phyloP scores from a whole-genome alignment of 805 yeast species.

The Millerozyma miso region DNA sequence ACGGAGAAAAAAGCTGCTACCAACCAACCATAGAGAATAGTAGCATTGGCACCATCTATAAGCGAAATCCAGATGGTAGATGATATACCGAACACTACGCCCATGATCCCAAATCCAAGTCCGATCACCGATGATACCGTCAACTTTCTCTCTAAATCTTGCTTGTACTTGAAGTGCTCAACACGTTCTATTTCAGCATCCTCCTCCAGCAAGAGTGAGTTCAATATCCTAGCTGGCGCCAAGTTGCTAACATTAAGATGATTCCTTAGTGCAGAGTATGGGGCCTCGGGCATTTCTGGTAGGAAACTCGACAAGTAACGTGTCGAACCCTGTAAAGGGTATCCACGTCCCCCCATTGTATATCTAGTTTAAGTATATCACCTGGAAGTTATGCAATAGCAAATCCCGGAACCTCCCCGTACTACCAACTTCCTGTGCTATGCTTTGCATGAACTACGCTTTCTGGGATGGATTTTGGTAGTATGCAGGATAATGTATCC shows the following conservation, averaged over 20 bases:
- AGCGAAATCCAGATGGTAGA: conserved; percentile 69
- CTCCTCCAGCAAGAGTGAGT: conserved; percentile 13
- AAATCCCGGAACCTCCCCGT: not conserved
- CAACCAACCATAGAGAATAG: conserved; percentile 73
- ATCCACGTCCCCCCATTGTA: not conserved
- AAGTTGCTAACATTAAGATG: conserved; percentile 1
- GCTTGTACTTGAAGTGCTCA: conserved; percentile 72
- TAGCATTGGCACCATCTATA: conserved; percentile 72
- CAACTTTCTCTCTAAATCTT: conserved; percentile 62
- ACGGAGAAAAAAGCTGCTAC: conserved; percentile 60
- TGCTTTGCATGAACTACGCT: not conserved
- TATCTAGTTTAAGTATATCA: not conserved
- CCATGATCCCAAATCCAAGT: conserved; percentile 75
- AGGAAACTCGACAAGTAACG: not conserved
- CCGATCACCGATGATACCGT: conserved; percentile 72
- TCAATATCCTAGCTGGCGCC: conserved; percentile 11
- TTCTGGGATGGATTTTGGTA: not conserved
- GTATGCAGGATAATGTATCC: not conserved
- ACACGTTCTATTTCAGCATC: conserved; percentile 52
- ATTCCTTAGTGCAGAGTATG: not conserved
- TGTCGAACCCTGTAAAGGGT: not conserved
- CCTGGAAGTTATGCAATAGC: not conserved
- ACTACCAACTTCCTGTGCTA: not conserved
- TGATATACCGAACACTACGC: conserved; percentile 75
- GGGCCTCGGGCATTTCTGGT: not conserved